Evolutionary conservation across 2,329 filamentous ascomycete species (phyloP).

Genomic region (Volutella citrinella): DNA sequence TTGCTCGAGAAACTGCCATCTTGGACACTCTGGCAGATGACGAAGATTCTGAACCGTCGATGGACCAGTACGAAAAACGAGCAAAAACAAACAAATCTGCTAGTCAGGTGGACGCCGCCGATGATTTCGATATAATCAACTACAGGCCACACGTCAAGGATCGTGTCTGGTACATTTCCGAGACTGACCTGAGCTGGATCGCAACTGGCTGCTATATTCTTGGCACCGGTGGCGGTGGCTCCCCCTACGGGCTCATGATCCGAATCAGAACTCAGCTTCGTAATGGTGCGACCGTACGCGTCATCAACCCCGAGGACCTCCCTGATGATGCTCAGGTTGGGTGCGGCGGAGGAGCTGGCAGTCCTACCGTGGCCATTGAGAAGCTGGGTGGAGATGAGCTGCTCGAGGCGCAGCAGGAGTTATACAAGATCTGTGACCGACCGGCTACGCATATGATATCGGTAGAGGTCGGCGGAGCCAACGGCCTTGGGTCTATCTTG

Average conservation of each 20-base stretch:
- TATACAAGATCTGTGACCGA: slow-evolving; percentile 48
- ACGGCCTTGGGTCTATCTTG: slow-evolving; percentile 58
- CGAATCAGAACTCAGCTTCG: slow-evolving; percentile 50
- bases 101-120: slow-evolving; percentile 2
- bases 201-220: slow-evolving; percentile 59
- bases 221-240: slow-evolving; percentile 59
- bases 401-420: slow-evolving; percentile 46
- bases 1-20: slow-evolving; percentile 16
- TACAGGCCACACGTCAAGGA: slow-evolving; percentile 50
- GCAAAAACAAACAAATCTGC: slow-evolving; percentile 1
- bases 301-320: slow-evolving; percentile 50
- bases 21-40: slow-evolving; percentile 5
- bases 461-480: slow-evolving; percentile 65
- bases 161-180: slow-evolving; percentile 55
- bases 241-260: slow-evolving; percentile 50
- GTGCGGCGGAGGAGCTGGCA: slow-evolving; percentile 56
- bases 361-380: slow-evolving; percentile 59
- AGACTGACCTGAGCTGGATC: slow-evolving; percentile 57
- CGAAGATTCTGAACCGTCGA: slow-evolving; percentile 9
- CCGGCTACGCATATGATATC: slow-evolving; percentile 56
- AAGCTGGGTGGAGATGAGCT: slow-evolving; percentile 57
- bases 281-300: slow-evolving; percentile 46
- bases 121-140: slow-evolving; percentile 31
- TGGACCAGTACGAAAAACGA: slow-evolving; percentile 19
- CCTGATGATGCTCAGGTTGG: slow-evolving; percentile 49